Evolutionary conservation across 176 grass and related monocot genomes (phyloP).

Genomic region (Paspalum notatum): DNA sequence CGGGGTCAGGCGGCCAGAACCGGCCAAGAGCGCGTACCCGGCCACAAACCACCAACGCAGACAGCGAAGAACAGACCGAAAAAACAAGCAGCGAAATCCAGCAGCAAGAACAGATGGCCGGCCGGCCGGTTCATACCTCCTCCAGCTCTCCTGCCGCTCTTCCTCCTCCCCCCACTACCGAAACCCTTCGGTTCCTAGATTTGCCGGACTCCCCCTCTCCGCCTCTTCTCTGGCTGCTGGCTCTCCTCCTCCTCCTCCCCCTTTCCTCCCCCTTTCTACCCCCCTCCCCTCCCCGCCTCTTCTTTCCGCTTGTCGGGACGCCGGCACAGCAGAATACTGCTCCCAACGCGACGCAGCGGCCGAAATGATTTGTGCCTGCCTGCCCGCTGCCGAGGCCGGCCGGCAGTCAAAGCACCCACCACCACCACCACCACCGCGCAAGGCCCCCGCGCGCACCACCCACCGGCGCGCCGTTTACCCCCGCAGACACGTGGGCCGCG

Average conservation of each 20-base stretch:
- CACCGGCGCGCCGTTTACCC: rapidly evolving
- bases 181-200: conserved; percentile 26
- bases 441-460: neutral
- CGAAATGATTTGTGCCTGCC: conserved; percentile 64
- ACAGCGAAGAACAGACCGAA: neutral
- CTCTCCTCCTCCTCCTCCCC: neutral
- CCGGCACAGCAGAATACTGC: conserved; percentile 13
- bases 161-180: neutral
- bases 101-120: neutral
- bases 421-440: conserved; percentile 26
- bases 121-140: conserved; percentile 32
- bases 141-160: neutral
- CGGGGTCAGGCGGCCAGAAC: neutral
- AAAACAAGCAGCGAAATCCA: conserved; percentile 10
- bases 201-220: neutral
- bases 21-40: neutral
- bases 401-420: conserved; percentile 58
- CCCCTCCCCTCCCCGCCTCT: conserved; percentile 11
- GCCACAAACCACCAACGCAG: neutral
- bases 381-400: conserved; percentile 18
- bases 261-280: conserved; percentile 16
- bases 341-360: conserved; percentile 30
- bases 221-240: neutral
- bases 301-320: conserved; percentile 57
- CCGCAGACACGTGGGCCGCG: neutral